A percentile compares a stretch with the other conserved stretches of the same genome.
Conservation (phyloP, 805 yeast genomes). For the Metschnikowia similis region DNA sequence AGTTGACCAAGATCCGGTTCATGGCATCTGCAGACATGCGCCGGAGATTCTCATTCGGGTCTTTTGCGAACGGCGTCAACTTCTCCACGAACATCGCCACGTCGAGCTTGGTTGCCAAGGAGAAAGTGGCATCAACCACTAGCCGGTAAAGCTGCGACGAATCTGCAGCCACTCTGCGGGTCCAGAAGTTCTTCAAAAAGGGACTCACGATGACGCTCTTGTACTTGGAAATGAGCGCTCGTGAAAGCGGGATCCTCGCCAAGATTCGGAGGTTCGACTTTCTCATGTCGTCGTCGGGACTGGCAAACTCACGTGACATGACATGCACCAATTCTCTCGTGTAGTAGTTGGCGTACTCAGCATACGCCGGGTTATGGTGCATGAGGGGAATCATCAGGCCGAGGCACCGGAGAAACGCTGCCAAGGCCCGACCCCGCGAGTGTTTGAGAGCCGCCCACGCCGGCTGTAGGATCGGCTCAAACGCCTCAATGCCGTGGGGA, state of each 20-base stretch:
- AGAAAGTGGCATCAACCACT: conserved; percentile 70
- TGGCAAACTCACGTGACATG: conserved; percentile 63
- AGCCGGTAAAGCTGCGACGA: conserved; percentile 45
- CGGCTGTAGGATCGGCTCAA: conserved; percentile 69
- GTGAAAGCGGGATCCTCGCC: conserved; percentile 60
- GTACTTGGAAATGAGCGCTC: conserved; percentile 47
- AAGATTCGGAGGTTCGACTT: conserved; percentile 65
- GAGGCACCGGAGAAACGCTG: conserved; percentile 71
- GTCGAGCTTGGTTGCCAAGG: conserved; percentile 66
- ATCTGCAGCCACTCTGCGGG: conserved; percentile 73
- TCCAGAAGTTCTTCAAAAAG: conserved; percentile 76
- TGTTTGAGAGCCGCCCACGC: conserved; percentile 74
- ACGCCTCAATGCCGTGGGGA: conserved; percentile 89
- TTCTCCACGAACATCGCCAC: conserved; percentile 54
- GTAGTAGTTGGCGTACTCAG: conserved; percentile 74
- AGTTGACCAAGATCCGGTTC: conserved; percentile 46
- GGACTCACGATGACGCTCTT: conserved; percentile 49
- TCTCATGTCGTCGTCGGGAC: conserved; percentile 88
- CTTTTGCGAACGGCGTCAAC: conserved; percentile 60
- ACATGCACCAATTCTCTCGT: conserved; percentile 69
- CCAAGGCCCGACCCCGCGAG: conserved; percentile 73
- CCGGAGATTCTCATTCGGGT: conserved; percentile 77
- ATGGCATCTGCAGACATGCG: conserved; percentile 73
- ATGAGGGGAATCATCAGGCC: conserved; percentile 81
- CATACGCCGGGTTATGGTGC: conserved; percentile 49